Conservation (phyloP, 2,329 filamentous ascomycete species). For the Aspergillus brasiliensis region DNA sequence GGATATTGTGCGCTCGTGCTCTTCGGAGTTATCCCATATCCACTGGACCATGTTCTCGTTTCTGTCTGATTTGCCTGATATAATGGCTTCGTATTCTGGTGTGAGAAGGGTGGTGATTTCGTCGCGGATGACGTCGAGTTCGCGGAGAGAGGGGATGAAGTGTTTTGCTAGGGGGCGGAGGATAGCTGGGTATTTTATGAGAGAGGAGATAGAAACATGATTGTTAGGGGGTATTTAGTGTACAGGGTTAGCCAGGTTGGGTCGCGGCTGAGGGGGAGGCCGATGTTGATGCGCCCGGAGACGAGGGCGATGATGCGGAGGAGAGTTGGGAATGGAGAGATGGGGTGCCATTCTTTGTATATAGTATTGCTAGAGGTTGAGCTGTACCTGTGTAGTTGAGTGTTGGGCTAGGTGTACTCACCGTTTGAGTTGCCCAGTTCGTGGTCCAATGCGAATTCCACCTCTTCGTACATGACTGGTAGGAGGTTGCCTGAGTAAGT, state of each 20-base stretch:
- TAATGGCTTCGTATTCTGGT: not conserved
- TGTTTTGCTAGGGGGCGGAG: not conserved
- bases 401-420: not conserved
- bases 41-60: not conserved
- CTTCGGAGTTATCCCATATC: not conserved
- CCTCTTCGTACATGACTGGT: not conserved
- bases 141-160: not conserved
- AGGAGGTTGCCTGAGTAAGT: not conserved
- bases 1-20: not conserved
- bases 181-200: not conserved
- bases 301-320: conserved; percentile 1
- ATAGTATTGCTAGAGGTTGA: not conserved
- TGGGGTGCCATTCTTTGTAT: not conserved
- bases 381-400: not conserved
- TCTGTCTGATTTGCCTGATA: too few relatives aligned
- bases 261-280: not conserved
- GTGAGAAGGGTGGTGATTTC: not conserved
- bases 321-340: not conserved
- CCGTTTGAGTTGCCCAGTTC: not conserved
- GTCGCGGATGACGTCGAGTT: not conserved
- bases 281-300: not conserved
- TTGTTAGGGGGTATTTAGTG: not conserved
- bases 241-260: not conserved
- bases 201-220: not conserved
- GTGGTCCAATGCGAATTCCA: not conserved